Base-by-base conservation (phyloP, 441 rosid species). In the Pelargonium australe region DNA sequence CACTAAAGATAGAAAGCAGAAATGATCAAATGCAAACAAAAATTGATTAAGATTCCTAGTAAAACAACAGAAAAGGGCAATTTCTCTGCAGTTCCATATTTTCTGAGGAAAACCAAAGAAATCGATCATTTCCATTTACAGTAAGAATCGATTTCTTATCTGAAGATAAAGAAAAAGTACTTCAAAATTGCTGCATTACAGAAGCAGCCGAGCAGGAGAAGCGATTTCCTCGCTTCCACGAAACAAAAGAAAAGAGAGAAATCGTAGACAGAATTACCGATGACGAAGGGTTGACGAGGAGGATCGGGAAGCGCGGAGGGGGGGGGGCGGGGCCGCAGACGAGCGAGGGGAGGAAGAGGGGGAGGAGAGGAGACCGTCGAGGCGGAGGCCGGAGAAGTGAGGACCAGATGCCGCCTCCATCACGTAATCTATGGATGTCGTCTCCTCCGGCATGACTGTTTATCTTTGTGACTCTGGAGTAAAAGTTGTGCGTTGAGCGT, bases 381-480 rank as follows among this genome's bases (percentile, higher is more conserved):
- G 83, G 61, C 89, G 97, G 63, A 95, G 87, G 78, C 99, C 98
- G 78, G 98, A 95, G 86, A 91, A 94, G 87, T 94, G 99, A 9
- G 96, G 91, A 37, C 99, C 99, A 9, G 90, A 88, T 4, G 99
- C 96, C 76, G 87, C 91, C 86, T 91, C 99, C 97, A 94, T 94
- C 73, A 80, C 96, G 74, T 82, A 88, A 77, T 91, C 99, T n/a
- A 91, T 85, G 51, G 87, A 82, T 37, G 49, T 78, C 20, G 88
- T 75, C 55, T 81, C 81, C 77, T 77, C 92, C 79, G 87, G 82
- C 95, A 84, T 84, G 17, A 4, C 5, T 34, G 34, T 31, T 31
- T 31, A 2, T 31, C 34, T 31, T 2, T 31, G 40, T 34, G 40
- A 34, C 5, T 34, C 40, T 34, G 40, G 40, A 28, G 34, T 28